Conservation (phyloP, 1,139 yeast species). For the Yamadazyma jaroonii region DNA sequence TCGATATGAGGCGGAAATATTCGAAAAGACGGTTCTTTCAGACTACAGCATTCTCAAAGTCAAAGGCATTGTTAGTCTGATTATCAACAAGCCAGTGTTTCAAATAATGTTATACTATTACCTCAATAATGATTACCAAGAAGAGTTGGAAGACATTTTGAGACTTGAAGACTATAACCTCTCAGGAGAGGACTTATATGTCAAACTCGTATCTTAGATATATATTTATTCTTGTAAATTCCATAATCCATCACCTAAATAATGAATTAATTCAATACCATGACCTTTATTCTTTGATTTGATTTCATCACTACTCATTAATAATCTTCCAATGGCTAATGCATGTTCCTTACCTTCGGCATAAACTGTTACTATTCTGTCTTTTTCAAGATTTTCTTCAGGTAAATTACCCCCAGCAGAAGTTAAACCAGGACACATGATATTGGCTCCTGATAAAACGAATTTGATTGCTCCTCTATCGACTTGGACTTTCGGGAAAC, state of each 20-base stretch:
- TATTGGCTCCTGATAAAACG: slow-evolving; percentile 89
- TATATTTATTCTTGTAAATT: slow-evolving; percentile 33
- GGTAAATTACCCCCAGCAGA: slow-evolving; percentile 88
- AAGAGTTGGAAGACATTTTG: slow-evolving; percentile 29
- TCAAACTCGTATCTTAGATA: not conserved
- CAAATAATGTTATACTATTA: slow-evolving; percentile 18
- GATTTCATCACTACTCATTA: slow-evolving; percentile 90
- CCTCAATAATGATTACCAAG: slow-evolving; percentile 15
- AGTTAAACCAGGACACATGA: slow-evolving; percentile 97
- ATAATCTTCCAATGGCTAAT: slow-evolving; percentile 80
- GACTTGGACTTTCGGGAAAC: slow-evolving; percentile 84
- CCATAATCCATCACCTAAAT: slow-evolving; percentile 92
- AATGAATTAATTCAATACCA: slow-evolving; percentile 83
- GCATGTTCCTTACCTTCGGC: slow-evolving; percentile 95
- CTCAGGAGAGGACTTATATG: not conserved
- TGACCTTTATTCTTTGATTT: slow-evolving; percentile 81
- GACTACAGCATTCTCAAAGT: slow-evolving; percentile 27
- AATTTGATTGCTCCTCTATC: slow-evolving; percentile 97
- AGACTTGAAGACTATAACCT: slow-evolving; percentile 29
- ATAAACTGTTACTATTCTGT: slow-evolving; percentile 70
- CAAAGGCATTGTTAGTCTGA: slow-evolving; percentile 23
- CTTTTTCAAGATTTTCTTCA: slow-evolving; percentile 61
- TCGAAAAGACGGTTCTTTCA: slow-evolving; percentile 20
- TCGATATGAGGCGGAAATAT: slow-evolving; percentile 2
- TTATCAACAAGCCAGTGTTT: slow-evolving; percentile 14